phyloP scores from a whole-genome alignment of 106 monocot species.

The Apostasia shenzhenica region DNA sequence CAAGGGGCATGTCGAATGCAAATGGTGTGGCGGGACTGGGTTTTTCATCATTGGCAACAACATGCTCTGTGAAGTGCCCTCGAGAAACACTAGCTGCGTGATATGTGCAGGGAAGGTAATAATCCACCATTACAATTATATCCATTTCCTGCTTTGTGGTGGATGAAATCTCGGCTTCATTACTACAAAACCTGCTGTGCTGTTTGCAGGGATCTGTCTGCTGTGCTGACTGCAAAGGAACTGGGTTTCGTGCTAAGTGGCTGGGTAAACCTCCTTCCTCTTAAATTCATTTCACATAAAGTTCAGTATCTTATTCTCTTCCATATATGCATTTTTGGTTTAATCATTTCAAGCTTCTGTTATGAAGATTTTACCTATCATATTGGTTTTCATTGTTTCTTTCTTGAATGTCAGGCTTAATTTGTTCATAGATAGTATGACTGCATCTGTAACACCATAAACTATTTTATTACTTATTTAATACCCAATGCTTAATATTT shows the following conservation, averaged over 20 bases:
- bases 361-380: too few species aligned
- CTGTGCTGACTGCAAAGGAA: constrained; percentile 87
- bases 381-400: too few species aligned
- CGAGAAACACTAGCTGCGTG: constrained; percentile 78
- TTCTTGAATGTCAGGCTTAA: too few species aligned
- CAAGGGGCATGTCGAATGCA: constrained; percentile 69
- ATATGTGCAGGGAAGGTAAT: constrained; percentile 80
- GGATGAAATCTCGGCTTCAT: not conserved
- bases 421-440: too few species aligned
- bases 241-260: constrained; percentile 92
- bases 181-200: not conserved
- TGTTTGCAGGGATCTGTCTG: constrained; percentile 48
- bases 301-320: too few species aligned
- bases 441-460: too few species aligned
- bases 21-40: constrained; percentile 91
- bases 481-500: too few species aligned
- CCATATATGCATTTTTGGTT: too few species aligned
- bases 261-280: constrained; percentile 41
- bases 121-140: not conserved
- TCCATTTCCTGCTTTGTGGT: not conserved
- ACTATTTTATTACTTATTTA: too few species aligned
- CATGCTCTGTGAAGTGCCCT: constrained; percentile 90
- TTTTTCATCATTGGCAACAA: constrained; percentile 92
- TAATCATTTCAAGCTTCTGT: too few species aligned
- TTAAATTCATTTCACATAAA: not conserved